Percentiles rank a stretch among this genome's conserved stretches.
Evolutionary conservation across 352 stramenopile species (phyloP).

Genomic region (Globisporangium cederbergense): DNA sequence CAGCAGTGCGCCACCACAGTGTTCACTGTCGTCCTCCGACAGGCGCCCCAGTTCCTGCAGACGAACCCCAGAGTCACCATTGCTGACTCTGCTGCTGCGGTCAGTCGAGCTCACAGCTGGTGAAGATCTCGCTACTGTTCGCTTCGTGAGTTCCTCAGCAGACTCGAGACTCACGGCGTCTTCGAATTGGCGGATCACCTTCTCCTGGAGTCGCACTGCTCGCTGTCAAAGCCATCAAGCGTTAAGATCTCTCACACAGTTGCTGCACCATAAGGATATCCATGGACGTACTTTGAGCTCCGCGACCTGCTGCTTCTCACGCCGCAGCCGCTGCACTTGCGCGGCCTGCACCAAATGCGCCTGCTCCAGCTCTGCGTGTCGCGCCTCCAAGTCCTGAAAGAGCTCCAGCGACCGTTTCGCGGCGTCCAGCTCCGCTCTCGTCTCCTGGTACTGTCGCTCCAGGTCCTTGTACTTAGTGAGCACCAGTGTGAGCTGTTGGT

Average conservation of each 20-base stretch:
- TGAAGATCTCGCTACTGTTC: neutral
- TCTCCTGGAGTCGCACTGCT: constrained; percentile 71
- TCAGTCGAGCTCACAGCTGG: neutral
- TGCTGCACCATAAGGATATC: neutral
- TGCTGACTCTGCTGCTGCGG: neutral
- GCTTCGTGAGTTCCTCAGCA: constrained; percentile 2
- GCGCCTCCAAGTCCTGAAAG: constrained; percentile 40
- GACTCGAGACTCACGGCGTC: constrained; percentile 45
- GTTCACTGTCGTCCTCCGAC: neutral
- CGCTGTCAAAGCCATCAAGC: constrained; percentile 26
- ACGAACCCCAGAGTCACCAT: neutral
- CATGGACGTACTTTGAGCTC: constrained; percentile 38
- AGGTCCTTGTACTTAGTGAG: constrained; percentile 67
- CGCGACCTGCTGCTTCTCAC: constrained; percentile 50
- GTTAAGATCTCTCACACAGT: neutral
- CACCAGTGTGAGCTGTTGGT: constrained; percentile 54
- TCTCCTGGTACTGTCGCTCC: constrained; percentile 33
- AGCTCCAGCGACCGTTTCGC: constrained; percentile 27
- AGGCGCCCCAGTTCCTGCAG: neutral
- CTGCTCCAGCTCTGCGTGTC: constrained; percentile 59
- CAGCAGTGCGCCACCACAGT: constrained; percentile 20
- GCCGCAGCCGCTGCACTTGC: constrained; percentile 65
- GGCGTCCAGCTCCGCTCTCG: constrained; percentile 32
- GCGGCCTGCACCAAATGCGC: constrained; percentile 65
- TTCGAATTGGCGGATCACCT: constrained; percentile 79